Conservation (phyloP, 1,284 basidiomycete genomes). For the Xanthoconium separans region DNA sequence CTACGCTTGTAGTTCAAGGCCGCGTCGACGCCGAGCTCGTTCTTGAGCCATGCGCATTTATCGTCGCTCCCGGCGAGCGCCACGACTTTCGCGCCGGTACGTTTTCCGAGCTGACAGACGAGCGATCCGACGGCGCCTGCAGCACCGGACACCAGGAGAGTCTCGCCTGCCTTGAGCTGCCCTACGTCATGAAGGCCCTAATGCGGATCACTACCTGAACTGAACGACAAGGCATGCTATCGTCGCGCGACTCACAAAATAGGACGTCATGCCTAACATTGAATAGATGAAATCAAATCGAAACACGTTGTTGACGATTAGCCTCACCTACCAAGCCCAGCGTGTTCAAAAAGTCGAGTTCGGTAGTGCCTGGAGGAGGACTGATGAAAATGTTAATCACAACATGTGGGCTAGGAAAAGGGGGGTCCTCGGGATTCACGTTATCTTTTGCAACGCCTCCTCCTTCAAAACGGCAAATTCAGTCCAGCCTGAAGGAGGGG, state of each 20-base stretch:
- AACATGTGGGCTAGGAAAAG: not conserved
- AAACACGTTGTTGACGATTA: not conserved
- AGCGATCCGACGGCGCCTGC: constrained; percentile 84
- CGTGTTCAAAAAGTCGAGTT: constrained; percentile 76
- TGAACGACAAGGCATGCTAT: not conserved
- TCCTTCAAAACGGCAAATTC: constrained; percentile 71
- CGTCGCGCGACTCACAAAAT: constrained; percentile 55
- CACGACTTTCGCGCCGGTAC: constrained; percentile 75
- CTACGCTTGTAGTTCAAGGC: constrained; percentile 87
- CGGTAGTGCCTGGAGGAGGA: constrained; percentile 51
- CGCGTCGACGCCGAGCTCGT: constrained; percentile 78
- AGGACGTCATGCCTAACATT: constrained; percentile 72
- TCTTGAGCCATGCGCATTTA: constrained; percentile 82
- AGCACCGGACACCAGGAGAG: constrained; percentile 83
- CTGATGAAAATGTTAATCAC: constrained; percentile 33
- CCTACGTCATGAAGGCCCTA: constrained; percentile 83
- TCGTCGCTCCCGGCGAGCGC: constrained; percentile 71
- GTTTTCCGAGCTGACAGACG: constrained; percentile 77
- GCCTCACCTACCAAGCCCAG: constrained; percentile 61
- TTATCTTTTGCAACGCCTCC: constrained; percentile 48
- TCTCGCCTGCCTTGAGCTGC: constrained; percentile 78
- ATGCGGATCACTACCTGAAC: constrained; percentile 1
- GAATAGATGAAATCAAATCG: constrained; percentile 1
- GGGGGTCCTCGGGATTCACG: constrained; percentile 17
- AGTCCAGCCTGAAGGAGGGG: constrained; percentile 60